Base-by-base conservation (phyloP, 371 early-diverging fungal species). In the Haplosporangium sp. region DNA sequence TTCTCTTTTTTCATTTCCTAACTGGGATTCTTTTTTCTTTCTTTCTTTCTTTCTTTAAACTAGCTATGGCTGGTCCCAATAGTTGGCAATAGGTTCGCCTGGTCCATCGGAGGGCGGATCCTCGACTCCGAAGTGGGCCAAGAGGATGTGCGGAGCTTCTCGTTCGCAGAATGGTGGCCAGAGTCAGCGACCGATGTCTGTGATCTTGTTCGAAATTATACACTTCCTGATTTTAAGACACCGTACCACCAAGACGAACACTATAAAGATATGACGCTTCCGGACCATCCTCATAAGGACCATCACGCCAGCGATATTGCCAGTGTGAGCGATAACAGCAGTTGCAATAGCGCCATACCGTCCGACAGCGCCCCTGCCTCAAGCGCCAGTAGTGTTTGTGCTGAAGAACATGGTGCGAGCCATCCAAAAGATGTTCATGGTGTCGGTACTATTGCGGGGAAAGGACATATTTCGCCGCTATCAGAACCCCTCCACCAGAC, bases 161-260 rank as follows among this genome's bases (percentile, higher is more conserved):
- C 71, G 14, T 75, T 65, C 58, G 75, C 75, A n/a, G 71, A 76
- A 41, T 76, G 77, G 77, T 67, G 63, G 55, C 77, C 77, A 23
- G 77, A 76, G 42, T 21, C 51, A 3, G 62, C 77, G 6, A 51
- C 67, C 1, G 77, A 76, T 52, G 54, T 76, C 53, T 70, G 77
- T 18, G 67, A 76, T 59, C 64, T 70, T 14, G 77, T 76, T 18
- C 77, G 77, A 11, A 67, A 76, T 6, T 76, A 60, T 43, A 14
- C 59, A 12, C 46, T 76, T 8, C 77, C 77, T 1, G 64, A 71
- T 52, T 62, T 71, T 48, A 64, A 20, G 29, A 51, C 8, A 18
- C 37, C 69, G 13, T 59, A 55, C 38, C 47, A 61, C 14, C 46
- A 42, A 0, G 55, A 55, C 21, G 64, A 48, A 4, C 50, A 50